These are phyloP conservation scores for Cystobasidiopsis lactophilus DNA, from an alignment of 768 basidiomycete species.

Conservation along the genomic window DNA sequence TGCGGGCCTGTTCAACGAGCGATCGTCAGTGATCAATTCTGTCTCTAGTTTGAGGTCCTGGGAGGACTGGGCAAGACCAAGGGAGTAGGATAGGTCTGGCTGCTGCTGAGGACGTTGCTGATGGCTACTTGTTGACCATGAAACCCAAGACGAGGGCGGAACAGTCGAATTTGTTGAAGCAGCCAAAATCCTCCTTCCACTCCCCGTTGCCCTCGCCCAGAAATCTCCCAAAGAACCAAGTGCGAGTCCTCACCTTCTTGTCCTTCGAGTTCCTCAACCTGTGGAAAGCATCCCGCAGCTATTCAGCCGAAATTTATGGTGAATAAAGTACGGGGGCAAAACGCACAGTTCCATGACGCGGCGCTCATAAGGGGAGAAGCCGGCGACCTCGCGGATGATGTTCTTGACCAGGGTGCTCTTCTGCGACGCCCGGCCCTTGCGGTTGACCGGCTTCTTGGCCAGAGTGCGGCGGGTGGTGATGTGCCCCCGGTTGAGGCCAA, in stretches of 20 bases:
- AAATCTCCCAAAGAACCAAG: too few relatives aligned
- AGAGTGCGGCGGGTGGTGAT: constrained; percentile 16
- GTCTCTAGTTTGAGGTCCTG: not conserved
- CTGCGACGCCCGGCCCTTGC: constrained; percentile 72
- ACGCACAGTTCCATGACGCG: constrained; percentile 73
- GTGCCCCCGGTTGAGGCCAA: constrained; percentile 20
- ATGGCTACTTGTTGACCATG: too few relatives aligned
- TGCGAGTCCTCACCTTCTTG: not conserved
- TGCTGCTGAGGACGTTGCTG: too few relatives aligned
- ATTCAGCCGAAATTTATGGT: not conserved
- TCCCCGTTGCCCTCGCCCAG: too few relatives aligned
- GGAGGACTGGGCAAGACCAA: not conserved
- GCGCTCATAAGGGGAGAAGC: constrained; percentile 92
- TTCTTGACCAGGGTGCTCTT: constrained; percentile 87
- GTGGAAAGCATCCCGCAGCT: not conserved
- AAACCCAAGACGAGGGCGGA: too few relatives aligned
- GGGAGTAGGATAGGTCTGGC: too few relatives aligned
- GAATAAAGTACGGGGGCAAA: not conserved
- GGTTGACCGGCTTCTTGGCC: constrained; percentile 28
- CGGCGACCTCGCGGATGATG: constrained; percentile 86
- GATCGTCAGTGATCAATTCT: too few relatives aligned
- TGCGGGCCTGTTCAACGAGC: constrained; percentile 44
- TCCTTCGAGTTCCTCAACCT: constrained; percentile 13
- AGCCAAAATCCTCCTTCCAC: too few relatives aligned
- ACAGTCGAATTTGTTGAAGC: too few relatives aligned